These are phyloP conservation scores for Viridothelium virens DNA, from an alignment of 495 filamentous ascomycete genomes.

Conservation along the genomic window DNA sequence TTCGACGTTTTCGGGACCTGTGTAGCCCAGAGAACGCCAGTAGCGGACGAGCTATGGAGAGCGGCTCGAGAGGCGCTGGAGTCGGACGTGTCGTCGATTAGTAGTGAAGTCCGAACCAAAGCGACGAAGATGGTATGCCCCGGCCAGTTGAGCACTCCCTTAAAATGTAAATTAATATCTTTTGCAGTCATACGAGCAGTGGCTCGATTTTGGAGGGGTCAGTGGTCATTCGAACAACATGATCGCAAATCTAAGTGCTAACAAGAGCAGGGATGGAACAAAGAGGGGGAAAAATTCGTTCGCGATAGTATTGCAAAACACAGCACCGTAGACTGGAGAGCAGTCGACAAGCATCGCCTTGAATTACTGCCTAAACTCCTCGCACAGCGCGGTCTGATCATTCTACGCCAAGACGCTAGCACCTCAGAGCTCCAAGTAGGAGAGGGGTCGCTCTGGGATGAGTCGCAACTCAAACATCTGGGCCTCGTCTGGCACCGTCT, in stretches of 20 bases:
- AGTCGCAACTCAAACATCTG: conserved; percentile 48
- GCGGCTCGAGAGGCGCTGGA: conserved; percentile 14
- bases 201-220: conserved; percentile 16
- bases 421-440: conserved; percentile 12
- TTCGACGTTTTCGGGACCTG: conserved; percentile 15
- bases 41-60: conserved; percentile 15
- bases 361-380: conserved; percentile 7
- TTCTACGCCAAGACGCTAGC: conserved; percentile 16
- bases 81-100: conserved; percentile 15
- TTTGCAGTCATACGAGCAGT: conserved; percentile 15
- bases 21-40: conserved; percentile 17
- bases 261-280: conserved; percentile 16
- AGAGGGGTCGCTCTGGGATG: conserved; percentile 49
- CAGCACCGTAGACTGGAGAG: conserved; percentile 10
- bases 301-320: conserved; percentile 11
- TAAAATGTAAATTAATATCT: conserved; percentile 8
- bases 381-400: conserved; percentile 15
- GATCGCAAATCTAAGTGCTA: not conserved
- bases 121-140: conserved; percentile 16
- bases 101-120: conserved; percentile 16
- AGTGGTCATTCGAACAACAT: not conserved
- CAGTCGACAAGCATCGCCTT: conserved; percentile 11
- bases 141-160: not conserved
- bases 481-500: conserved; percentile 60
- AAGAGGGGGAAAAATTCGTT: conserved; percentile 9